A percentile compares a stretch with the other conserved stretches of the same genome.
phyloP scores from a whole-genome alignment of 441 rosid genomes.

The Metrosideros polymorpha region DNA sequence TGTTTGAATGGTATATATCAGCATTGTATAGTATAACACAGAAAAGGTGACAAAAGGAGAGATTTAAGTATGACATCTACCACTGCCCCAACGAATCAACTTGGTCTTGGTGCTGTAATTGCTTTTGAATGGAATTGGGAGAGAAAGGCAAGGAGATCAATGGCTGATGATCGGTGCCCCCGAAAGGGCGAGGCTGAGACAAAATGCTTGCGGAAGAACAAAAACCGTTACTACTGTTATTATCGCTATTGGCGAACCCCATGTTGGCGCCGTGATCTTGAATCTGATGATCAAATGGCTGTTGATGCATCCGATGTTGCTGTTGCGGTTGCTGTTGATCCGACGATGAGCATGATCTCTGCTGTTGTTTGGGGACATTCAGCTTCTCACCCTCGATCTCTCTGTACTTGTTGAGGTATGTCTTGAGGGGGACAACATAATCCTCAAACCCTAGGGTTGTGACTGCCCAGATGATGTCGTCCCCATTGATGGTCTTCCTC shows the following conservation, averaged over 20 bases:
- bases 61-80: conserved; percentile 10
- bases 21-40: not conserved
- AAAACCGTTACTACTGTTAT: conserved; percentile 17
- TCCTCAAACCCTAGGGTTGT: conserved; percentile 5
- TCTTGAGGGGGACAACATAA: conserved; percentile 1
- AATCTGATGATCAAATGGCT: not conserved
- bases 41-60: not conserved
- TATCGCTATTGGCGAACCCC: not conserved
- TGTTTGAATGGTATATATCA: not conserved
- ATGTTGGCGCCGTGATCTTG: not conserved
- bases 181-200: conserved; percentile 32
- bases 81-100: conserved; percentile 56
- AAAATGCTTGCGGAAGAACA: conserved; percentile 30
- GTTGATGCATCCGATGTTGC: not conserved
- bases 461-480: conserved; percentile 3
- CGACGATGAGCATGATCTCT: not conserved
- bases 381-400: conserved; percentile 1
- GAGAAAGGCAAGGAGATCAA: conserved; percentile 43
- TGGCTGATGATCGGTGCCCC: conserved; percentile 26
- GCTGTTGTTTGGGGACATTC: not conserved
- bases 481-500: conserved; percentile 6
- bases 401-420: not conserved
- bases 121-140: conserved; percentile 41
- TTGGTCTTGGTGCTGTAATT: conserved; percentile 54
- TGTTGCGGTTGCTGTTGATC: not conserved